Base-by-base conservation (phyloP, 345 rosid species). In the Citrus mangshanensis region DNA sequence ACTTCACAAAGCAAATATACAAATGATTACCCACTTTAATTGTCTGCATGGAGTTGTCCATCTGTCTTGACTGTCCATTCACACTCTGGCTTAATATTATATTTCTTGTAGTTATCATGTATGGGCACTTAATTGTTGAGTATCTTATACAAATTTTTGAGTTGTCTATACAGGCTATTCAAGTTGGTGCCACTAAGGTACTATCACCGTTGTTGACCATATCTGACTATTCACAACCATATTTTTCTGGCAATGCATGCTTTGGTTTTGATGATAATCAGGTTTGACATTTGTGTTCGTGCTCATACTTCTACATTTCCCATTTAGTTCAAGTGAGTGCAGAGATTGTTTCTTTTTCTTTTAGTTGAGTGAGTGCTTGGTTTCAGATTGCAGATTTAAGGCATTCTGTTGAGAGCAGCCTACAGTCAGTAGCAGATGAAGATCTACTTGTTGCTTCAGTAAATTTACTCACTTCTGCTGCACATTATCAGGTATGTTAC, bases 191-290 rank as follows among this genome's bases (percentile, higher is more conserved):
- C 82, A 84, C 88, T 72, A 89, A 81, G 76, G 85, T 91, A 56
- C 86, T 96, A 30, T 92, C 97, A 35, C 67, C 81, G 79, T 75
- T 94, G 80, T 83, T 93, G 80, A 81, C 78, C 80, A 55, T 85
- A 65, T 88, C 92, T 65, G 93, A 90, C 74, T 73, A 83, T 81
- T 68, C 85, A 73, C 92, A 89, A 81, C 90, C 89, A 72, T 64
- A 85, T 82, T 46, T 81, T 60, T 77, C 86, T 75, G 86, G 85
- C 75, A 87, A 83, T 69, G 80, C 89, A 55, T 85, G 88, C 87
- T 87, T 95, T 85, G 89, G 88, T 85, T 88, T 89, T 71, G 97
- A 90, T 79, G 89, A 91, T 77, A 80, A 89, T 74, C 94, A 91
- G 95, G 98, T 94, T 88, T 79, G 81, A n/a, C n/a, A 66, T 68